phyloP scores from a whole-genome alignment of 2,329 filamentous ascomycete genomes.

The Paramyrothecium sp. region DNA sequence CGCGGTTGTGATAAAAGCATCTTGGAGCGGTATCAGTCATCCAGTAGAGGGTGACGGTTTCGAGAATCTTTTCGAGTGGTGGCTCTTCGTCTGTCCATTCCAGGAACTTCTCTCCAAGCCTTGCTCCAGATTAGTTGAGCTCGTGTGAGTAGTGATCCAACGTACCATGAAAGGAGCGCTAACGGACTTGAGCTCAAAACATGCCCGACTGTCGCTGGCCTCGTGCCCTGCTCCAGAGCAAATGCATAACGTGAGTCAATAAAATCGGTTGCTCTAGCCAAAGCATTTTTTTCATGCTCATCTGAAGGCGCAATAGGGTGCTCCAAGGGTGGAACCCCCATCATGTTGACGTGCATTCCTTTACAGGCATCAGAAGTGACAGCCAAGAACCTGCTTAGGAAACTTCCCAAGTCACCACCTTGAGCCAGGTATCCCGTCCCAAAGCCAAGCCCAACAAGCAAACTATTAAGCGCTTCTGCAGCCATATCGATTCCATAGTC shows the following conservation, averaged over 20 bases:
- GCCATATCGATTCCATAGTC: conserved; percentile 27
- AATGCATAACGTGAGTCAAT: conserved; percentile 44
- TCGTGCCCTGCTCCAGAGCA: conserved; percentile 48
- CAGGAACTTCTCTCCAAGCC: conserved; percentile 56
- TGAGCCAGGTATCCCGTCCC: conserved; percentile 50
- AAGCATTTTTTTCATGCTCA: conserved; percentile 2
- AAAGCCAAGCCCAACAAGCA: conserved; percentile 54
- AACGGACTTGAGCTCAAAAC: conserved; percentile 52
- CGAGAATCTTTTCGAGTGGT: conserved; percentile 42
- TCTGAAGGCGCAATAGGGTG: conserved; percentile 1
- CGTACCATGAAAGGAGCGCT: conserved; percentile 52
- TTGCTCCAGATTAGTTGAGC: conserved; percentile 11
- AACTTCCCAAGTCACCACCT: conserved; percentile 56
- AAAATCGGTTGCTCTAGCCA: conserved; percentile 38
- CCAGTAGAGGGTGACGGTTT: conserved; percentile 54
- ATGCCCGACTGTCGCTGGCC: conserved; percentile 55
- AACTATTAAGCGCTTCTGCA: conserved; percentile 43
- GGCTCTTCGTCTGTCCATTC: conserved; percentile 48
- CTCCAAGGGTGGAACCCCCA: conserved; percentile 7
- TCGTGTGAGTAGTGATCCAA: not conserved
- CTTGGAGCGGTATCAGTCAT: conserved; percentile 47
- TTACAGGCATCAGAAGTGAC: conserved; percentile 6
- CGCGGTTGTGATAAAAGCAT: conserved; percentile 48
- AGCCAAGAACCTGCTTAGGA: conserved; percentile 37
- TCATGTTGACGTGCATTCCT: conserved; percentile 13